A percentile compares a stretch with the other conserved stretches of the same genome.
These are phyloP conservation scores for Coemansia sp. DNA, from an alignment of 192 early-diverging fungal species.

Conservation along the genomic window DNA sequence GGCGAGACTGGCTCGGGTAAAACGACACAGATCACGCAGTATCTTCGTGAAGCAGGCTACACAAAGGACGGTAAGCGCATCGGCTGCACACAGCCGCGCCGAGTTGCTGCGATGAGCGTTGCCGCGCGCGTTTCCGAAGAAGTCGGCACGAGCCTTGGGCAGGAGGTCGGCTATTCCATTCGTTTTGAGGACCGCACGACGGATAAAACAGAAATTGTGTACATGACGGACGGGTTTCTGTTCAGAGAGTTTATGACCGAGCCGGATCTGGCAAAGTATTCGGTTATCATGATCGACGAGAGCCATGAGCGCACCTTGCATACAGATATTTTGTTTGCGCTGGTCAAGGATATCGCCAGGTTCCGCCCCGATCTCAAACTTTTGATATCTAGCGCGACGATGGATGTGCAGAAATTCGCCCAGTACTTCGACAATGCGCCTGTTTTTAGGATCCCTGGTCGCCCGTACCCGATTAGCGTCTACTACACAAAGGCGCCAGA, in stretches of 20 bases:
- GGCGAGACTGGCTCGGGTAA: conserved; percentile 98
- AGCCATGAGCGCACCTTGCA: conserved; percentile 96
- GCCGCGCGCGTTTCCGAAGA: conserved; percentile 97
- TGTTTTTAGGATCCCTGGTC: conserved; percentile 93
- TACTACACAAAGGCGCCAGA: conserved; percentile 96
- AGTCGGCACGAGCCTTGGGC: conserved; percentile 88
- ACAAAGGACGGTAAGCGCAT: conserved; percentile 82
- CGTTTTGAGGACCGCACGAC: conserved; percentile 98
- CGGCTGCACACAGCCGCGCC: conserved; percentile 96
- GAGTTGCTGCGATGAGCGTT: conserved; percentile 98
- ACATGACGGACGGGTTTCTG: conserved; percentile 99
- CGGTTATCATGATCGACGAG: conserved; percentile 96
- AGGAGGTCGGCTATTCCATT: conserved; percentile 95
- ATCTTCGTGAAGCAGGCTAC: conserved; percentile 93
- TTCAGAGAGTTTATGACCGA: conserved; percentile 97
- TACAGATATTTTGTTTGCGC: conserved; percentile 94
- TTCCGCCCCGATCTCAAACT: conserved; percentile 92
- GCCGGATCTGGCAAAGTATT: conserved; percentile 87
- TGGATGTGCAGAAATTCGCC: conserved; percentile 96
- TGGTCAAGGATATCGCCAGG: conserved; percentile 94
- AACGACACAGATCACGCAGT: conserved; percentile 98
- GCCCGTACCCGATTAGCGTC: conserved; percentile 89
- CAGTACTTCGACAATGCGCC: conserved; percentile 93
- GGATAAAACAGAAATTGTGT: conserved; percentile 93
- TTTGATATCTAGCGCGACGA: conserved; percentile 95